Evolutionary conservation across 1,284 basidiomycete genomes (phyloP), one percentile per base, ranked within the genome.

Genomic region (Ceratorhiza oryzae-sativae): DNA sequence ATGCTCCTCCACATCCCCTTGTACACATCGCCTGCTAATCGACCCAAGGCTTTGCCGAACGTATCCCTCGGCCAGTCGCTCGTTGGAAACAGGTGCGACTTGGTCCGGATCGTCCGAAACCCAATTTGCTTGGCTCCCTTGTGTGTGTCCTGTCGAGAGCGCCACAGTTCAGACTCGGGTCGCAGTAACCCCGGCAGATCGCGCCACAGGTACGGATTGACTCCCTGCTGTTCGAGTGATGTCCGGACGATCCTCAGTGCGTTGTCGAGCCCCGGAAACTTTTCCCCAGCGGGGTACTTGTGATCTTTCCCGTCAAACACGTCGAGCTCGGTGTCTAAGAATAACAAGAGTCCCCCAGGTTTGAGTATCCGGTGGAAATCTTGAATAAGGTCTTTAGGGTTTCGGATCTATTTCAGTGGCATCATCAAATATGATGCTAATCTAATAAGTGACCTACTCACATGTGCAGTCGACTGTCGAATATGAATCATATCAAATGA

Each of bases 331-430:
- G n/a, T 36, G 13, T 58, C 56, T 12, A 30, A 27, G 32, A 34
- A 58, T 13, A 58, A 20, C 12, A 58, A 58, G n/a, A 58, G 56
- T 9, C 56, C 56, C 13, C 56, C 56, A 3, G 56, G 56, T 15
- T 36, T 30, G 56, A 58, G 56, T 36, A 58, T 20, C 5, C 56
- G 27, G 34, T 58, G 32, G 10, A 58, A 12, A 6, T 58, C 56
- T 32, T 10, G 56, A 23, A 58, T 25, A 13, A 58, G 32, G 9
- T 45, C 9, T 18, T 9, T 45, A 10, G 42, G 42, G 42, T 45
- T 45, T 18, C 42, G 9, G 42, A 45, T 45, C 42, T 45, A 45
- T 45, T n/a, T 45, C 10, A 45, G 15, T 18, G 42, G 15, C 4
- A 9, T 4, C 4, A 18, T 45, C 15, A 18, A 18, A 18, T 3